A percentile compares a stretch with the other conserved stretches of the same genome.
These are phyloP conservation scores for Kwoniella mangroviensis DNA, from an alignment of 768 basidiomycete species.

Conservation along the genomic window DNA sequence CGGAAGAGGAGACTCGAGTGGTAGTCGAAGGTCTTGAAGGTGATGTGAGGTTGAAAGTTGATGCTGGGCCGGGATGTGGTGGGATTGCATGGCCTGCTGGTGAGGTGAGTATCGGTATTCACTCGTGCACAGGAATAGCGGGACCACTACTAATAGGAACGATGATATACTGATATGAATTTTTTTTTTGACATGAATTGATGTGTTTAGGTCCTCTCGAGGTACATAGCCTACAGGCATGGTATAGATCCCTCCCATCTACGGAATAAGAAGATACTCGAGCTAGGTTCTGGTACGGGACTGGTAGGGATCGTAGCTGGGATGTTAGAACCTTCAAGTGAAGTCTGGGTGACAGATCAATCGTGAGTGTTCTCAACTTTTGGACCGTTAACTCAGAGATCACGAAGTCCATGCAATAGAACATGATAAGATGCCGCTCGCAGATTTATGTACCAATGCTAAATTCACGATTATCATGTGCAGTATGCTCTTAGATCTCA, in stretches of 20 bases:
- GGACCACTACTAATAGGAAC: no score
- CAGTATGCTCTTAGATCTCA: conserved; percentile 77
- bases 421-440: no score
- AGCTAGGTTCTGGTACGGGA: conserved; percentile 90
- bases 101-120: conserved; percentile 63
- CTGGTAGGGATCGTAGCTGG: conserved; percentile 86
- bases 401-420: no score
- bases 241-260: conserved; percentile 61
- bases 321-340: conserved; percentile 64
- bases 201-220: conserved; percentile 71
- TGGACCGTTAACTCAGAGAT: no score
- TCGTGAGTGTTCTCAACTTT: conserved; percentile 65
- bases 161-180: no score
- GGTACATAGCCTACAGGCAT: conserved; percentile 68
- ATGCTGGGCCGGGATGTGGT: conserved; percentile 86
- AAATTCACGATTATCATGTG: not conserved
- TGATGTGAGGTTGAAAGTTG: conserved; percentile 64
- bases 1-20: conserved; percentile 42
- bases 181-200: no score
- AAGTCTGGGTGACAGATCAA: conserved; percentile 86
- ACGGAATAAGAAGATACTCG: conserved; percentile 67
- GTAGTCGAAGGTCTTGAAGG: conserved; percentile 29
- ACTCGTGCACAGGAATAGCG: no score
- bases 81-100: conserved; percentile 93
- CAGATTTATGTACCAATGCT: no score